Percentiles rank a stretch among this genome's conserved stretches.
Conservation (phyloP, 2,329 filamentous ascomycete genomes). For the Fusarium verrucosum region DNA sequence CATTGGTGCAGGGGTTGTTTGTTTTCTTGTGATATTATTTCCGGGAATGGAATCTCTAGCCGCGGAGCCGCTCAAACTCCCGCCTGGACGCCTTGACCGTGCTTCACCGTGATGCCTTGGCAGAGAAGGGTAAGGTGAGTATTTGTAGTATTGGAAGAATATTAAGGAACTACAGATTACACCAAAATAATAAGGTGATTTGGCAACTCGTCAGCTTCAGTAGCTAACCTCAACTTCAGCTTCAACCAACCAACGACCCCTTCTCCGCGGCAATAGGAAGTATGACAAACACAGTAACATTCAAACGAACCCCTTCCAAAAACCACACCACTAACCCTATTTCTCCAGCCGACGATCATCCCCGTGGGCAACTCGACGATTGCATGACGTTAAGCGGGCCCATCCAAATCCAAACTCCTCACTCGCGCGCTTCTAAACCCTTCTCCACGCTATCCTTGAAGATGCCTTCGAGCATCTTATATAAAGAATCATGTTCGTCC, state of each 20-base stretch:
- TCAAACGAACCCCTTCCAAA: background rate
- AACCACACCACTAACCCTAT: background rate
- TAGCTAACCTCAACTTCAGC: background rate
- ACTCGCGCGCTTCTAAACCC: conserved; percentile 44
- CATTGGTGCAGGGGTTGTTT: conserved; percentile 1
- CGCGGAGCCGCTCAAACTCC: conserved; percentile 16
- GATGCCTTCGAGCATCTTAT: background rate
- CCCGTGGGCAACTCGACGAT: conserved; percentile 19
- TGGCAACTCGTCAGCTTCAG: too few species aligned
- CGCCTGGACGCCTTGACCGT: background rate
- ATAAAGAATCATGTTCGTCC: conserved; percentile 28
- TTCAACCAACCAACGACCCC: too few species aligned
- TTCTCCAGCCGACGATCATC: conserved; percentile 33
- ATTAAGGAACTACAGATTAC: background rate
- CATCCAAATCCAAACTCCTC: conserved; percentile 25
- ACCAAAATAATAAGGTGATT: background rate
- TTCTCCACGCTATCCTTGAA: conserved; percentile 33
- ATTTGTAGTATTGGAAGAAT: background rate
- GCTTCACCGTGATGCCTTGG: background rate
- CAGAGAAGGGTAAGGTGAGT: background rate
- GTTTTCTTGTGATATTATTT: conserved; percentile 31
- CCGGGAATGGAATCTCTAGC: conserved; percentile 10
- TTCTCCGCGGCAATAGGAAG: background rate
- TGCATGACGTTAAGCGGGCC: conserved; percentile 39
- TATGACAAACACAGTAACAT: background rate